Percentiles rank a stretch among this genome's conserved stretches.
Evolutionary conservation across 305 asterid species (phyloP).

Genomic region (Vinca major): DNA sequence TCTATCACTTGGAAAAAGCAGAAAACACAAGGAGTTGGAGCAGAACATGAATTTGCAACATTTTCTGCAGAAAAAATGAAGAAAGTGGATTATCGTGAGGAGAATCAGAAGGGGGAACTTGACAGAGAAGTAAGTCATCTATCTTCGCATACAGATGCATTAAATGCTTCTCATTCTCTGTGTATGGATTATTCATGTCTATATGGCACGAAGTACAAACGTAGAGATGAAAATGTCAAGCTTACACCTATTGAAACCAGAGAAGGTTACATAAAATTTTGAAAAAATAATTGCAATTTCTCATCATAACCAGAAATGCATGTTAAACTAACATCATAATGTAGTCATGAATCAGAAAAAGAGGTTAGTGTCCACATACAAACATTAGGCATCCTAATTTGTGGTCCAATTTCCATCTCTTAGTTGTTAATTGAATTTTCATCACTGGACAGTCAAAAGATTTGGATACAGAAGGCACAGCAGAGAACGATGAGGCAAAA

Average conservation of each 20-base stretch:
- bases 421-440: neutral
- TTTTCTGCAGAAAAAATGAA: slow-evolving; percentile 14
- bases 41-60: neutral
- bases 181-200: neutral
- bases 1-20: neutral
- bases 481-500: slow-evolving; percentile 1
- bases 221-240: neutral
- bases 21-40: slow-evolving; percentile 3
- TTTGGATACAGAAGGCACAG: slow-evolving; percentile 7
- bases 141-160: neutral
- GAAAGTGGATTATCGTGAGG: slow-evolving; percentile 5
- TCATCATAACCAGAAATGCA: slow-evolving; percentile 1
- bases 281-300: neutral
- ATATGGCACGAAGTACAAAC: neutral
- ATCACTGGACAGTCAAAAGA: slow-evolving; percentile 2
- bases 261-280: neutral
- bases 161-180: neutral
- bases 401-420: neutral
- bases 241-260: too few relatives aligned
- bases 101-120: slow-evolving; percentile 13
- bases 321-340: slow-evolving; percentile 2
- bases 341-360: neutral
- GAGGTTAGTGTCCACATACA: neutral
- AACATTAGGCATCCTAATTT: neutral
- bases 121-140: slow-evolving; percentile 16